phyloP scores from a whole-genome alignment of 352 stramenopile species.

The Elongisporangium senticosum region DNA sequence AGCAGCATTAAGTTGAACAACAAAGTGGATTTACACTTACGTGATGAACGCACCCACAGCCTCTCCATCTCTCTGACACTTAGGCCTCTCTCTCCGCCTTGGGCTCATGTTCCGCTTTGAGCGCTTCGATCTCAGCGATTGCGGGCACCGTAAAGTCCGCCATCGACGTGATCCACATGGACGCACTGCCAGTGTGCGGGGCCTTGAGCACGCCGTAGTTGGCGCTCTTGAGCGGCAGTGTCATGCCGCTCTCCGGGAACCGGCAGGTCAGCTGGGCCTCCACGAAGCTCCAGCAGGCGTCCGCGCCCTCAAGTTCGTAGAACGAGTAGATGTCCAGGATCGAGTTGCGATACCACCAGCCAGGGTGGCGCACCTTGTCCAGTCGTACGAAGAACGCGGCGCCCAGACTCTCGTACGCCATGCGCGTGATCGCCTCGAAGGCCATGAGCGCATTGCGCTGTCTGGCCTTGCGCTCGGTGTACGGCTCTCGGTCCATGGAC shows the following conservation, averaged over 20 bases:
- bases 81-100: neutral
- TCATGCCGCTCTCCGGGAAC: slow-evolving; percentile 39
- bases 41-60: too few relatives aligned
- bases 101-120: neutral
- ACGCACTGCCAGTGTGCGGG: slow-evolving; percentile 12
- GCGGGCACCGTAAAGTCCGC: neutral
- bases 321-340: slow-evolving; percentile 30
- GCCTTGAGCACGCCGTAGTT: slow-evolving; percentile 21
- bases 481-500: slow-evolving; percentile 6
- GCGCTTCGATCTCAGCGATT: neutral
- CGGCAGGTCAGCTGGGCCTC: slow-evolving; percentile 19
- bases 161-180: slow-evolving; percentile 21
- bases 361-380: slow-evolving; percentile 30
- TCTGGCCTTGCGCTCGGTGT: slow-evolving; percentile 20
- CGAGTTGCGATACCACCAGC: slow-evolving; percentile 46
- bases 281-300: slow-evolving; percentile 30
- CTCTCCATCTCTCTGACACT: too few relatives aligned
- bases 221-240: slow-evolving; percentile 23
- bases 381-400: slow-evolving; percentile 38
- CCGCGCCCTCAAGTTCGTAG: slow-evolving; percentile 18
- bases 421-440: slow-evolving; percentile 30
- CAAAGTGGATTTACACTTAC: too few relatives aligned
- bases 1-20: too few relatives aligned
- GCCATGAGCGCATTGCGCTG: slow-evolving; percentile 24
- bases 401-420: slow-evolving; percentile 25